Conservation (phyloP, 257 asterid genomes). For the Solanum tarijense region DNA sequence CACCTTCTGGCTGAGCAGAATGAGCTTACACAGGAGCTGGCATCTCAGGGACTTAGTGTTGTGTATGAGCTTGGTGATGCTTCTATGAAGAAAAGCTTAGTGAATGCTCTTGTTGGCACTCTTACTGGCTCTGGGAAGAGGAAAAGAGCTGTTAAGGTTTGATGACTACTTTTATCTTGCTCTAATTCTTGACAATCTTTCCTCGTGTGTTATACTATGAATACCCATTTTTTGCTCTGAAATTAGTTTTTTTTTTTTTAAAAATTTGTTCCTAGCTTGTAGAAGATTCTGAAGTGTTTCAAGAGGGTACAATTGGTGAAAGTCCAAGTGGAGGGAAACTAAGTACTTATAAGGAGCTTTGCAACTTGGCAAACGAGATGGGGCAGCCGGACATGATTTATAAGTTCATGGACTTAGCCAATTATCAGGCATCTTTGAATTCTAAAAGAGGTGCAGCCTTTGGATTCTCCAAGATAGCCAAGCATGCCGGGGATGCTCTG, state of each 20-base stretch:
- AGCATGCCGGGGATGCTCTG: conserved; percentile 95
- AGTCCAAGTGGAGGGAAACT: conserved; percentile 92
- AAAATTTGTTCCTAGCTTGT: conserved; percentile 44
- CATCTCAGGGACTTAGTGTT: conserved; percentile 97
- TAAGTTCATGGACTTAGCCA: conserved; percentile 96
- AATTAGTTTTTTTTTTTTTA: neutral
- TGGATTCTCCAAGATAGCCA: conserved; percentile 98
- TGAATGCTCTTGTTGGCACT: conserved; percentile 93
- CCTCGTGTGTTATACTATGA: neutral
- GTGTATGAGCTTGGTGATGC: conserved; percentile 95
- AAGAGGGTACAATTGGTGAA: conserved; percentile 85
- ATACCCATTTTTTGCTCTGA: neutral
- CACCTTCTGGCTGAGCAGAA: conserved; percentile 86
- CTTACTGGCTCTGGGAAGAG: conserved; percentile 98
- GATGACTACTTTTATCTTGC: conserved; percentile 8
- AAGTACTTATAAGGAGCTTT: conserved; percentile 95
- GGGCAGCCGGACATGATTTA: conserved; percentile 96
- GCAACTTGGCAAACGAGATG: conserved; percentile 95
- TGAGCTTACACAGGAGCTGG: conserved; percentile 95
- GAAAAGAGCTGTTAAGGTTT: conserved; percentile 90
- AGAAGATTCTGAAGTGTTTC: conserved; percentile 91
- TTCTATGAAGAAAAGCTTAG: conserved; percentile 78
- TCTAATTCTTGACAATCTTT: neutral
- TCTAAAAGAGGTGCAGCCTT: conserved; percentile 98
- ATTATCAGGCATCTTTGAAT: conserved; percentile 86